Evolutionary conservation across 257 asterid genomes (phyloP).

Genomic region (Capsicum baccatum): DNA sequence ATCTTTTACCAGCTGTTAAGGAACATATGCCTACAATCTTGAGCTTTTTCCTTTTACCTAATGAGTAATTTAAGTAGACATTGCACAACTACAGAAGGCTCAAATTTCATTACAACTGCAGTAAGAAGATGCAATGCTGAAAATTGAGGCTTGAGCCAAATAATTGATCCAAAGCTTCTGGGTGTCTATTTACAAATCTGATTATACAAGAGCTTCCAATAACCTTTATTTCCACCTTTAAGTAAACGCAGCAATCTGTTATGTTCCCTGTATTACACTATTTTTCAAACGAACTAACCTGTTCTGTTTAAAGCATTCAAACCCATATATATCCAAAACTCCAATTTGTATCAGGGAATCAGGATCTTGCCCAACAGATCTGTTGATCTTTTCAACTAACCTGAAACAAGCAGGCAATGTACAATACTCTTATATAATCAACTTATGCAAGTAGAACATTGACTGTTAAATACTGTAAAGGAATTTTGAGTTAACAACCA

Average conservation of each 20-base stretch:
- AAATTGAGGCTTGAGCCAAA: not conserved
- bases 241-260: not conserved
- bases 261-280: not conserved
- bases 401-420: constrained; percentile 48
- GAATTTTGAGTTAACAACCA: constrained; percentile 60
- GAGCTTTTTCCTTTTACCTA: not conserved
- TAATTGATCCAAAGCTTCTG: not conserved
- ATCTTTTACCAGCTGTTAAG: not conserved
- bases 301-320: constrained; percentile 91
- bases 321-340: constrained; percentile 96
- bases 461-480: constrained; percentile 19
- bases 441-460: constrained; percentile 21
- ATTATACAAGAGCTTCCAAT: constrained; percentile 10
- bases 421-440: constrained; percentile 15
- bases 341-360: constrained; percentile 90
- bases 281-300: constrained; percentile 50
- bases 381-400: constrained; percentile 95
- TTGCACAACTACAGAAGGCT: constrained; percentile 17
- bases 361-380: constrained; percentile 97
- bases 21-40: not conserved
- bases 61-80: not conserved
- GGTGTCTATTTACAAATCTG: not conserved
- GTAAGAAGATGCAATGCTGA: not conserved
- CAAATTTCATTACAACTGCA: constrained; percentile 18
- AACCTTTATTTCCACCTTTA: not conserved